Base-by-base conservation (phyloP, 352 stramenopile genomes). In the Pythium insidiosum region DNA sequence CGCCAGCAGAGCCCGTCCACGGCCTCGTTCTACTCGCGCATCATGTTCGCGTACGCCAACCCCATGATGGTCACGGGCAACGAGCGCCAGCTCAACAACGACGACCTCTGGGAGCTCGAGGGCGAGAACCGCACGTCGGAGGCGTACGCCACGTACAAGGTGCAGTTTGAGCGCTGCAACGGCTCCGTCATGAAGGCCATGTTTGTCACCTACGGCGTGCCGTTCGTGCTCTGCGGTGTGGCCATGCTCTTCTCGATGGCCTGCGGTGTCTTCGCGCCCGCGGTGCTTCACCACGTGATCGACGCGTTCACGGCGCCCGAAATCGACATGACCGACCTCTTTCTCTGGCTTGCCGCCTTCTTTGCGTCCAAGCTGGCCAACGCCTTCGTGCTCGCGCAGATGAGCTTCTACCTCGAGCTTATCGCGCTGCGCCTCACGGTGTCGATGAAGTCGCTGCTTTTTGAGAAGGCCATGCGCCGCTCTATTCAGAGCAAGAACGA, bases 11-110 rank as follows among this genome's bases (percentile, higher is more conserved):
- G n/a, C n/a, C n/a, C n/a, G n/a, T n/a, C n/a, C n/a, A n/a, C n/a
- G n/a, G 26, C 47, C 15, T 61, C 57, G 24, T 39, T 60, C 6
- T 13, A 47, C 6, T 67, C 62, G 18, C 31, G 47, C 4, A 44
- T 80, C 20, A 53, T 77, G 20, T 78, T 84, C 44, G 51, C 47
- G n/a, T 82, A 58, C 52, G 63, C 62, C 29, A 58, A 61, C 16
- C 47, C 58, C 1, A 37, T 82, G 33, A 68, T 84, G 51, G 20
- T 38, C 10, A 3, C 52, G 2, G 69, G 73, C 51, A 73, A 82
- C 34, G 13, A 31, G 33, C 65, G 61, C 1, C 65, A 76, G 51
- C 57, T 86, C 18, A 15, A 70, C 16, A 24, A 49, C 7, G 36
- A 61, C 9, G 69, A 81, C 42, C 18, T 85, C 41, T 77, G 65